These are phyloP conservation scores for Aureobasidium pullulans DNA, from an alignment of 2,329 filamentous ascomycete genomes.

Conservation along the genomic window DNA sequence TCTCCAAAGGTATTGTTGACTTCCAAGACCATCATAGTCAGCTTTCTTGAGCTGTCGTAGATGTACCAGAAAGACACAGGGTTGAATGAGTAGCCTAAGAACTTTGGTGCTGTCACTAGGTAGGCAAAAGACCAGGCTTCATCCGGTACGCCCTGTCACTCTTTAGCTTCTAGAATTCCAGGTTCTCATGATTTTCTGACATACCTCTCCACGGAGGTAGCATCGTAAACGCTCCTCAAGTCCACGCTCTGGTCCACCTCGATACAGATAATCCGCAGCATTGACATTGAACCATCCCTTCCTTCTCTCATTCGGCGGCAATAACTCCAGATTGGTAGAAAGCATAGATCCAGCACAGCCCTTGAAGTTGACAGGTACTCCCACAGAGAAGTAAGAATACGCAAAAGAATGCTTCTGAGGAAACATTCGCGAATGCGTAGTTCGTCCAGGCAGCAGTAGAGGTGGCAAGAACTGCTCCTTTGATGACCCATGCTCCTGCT, in stretches of 20 bases:
- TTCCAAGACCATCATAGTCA: constrained; percentile 62
- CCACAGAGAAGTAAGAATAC: constrained; percentile 64
- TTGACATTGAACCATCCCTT: constrained; percentile 54
- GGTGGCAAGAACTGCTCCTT: constrained; percentile 33
- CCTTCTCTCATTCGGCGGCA: constrained; percentile 21
- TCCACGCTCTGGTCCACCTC: constrained; percentile 45
- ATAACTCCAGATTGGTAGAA: constrained; percentile 33
- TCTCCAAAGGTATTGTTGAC: constrained; percentile 74
- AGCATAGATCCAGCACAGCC: constrained; percentile 51
- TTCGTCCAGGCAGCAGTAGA: constrained; percentile 57
- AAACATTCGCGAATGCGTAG: constrained; percentile 58
- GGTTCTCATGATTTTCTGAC: constrained; percentile 26
- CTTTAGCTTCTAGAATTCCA: constrained; percentile 25
- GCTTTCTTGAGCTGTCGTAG: constrained; percentile 50
- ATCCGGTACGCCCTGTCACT: constrained; percentile 52
- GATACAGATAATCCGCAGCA: constrained; percentile 53
- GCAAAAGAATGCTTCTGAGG: constrained; percentile 61
- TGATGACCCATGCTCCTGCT: background rate
- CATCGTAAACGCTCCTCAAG: constrained; percentile 56
- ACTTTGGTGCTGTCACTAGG: constrained; percentile 61
- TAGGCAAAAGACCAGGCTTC: constrained; percentile 60
- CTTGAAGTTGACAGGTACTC: constrained; percentile 57
- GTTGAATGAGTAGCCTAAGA: constrained; percentile 66
- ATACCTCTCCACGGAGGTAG: constrained; percentile 49
- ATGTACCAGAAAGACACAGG: constrained; percentile 75